A percentile compares a stretch with the other conserved stretches of the same genome.
Conservation (phyloP, 805 yeast genomes). For the Lipomyces spencermartinsiae region DNA sequence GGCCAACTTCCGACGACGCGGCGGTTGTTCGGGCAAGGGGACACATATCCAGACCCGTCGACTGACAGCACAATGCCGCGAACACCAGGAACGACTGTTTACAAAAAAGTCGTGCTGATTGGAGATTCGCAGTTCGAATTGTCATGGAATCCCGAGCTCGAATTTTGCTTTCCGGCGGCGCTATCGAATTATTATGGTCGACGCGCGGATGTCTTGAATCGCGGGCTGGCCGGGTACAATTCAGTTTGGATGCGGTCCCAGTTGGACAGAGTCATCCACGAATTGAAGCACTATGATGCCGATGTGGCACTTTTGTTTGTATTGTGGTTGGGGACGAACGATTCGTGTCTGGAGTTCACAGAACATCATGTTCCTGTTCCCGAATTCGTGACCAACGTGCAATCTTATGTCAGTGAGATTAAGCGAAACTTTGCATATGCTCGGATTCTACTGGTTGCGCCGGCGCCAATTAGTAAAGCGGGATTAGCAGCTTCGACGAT, state of each 20-base stretch:
- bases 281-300: conserved; percentile 10
- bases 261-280: conserved; percentile 27
- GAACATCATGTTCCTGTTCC: conserved; percentile 30
- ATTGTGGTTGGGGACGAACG: conserved; percentile 37
- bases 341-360: conserved; percentile 29
- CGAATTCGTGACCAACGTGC: conserved; percentile 13
- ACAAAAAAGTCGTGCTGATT: conserved; percentile 52
- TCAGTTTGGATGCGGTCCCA: conserved; percentile 36
- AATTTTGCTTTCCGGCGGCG: conserved; percentile 40
- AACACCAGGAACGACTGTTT: conserved; percentile 11
- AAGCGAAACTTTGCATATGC: conserved; percentile 16
- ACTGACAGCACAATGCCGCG: neutral
- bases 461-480: conserved; percentile 31
- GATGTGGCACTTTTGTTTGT: conserved; percentile 32
- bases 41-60: neutral
- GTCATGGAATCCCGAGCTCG: conserved; percentile 27
- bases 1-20: neutral
- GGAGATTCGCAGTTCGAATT: conserved; percentile 47
- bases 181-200: conserved; percentile 27
- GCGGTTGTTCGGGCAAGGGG: neutral
- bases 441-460: conserved; percentile 25
- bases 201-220: conserved; percentile 36
- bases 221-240: conserved; percentile 37
- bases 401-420: conserved; percentile 14
- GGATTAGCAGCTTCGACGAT: conserved; percentile 18